Conservation (phyloP, 2,329 filamentous ascomycete genomes). For the Colletotrichum sp. region DNA sequence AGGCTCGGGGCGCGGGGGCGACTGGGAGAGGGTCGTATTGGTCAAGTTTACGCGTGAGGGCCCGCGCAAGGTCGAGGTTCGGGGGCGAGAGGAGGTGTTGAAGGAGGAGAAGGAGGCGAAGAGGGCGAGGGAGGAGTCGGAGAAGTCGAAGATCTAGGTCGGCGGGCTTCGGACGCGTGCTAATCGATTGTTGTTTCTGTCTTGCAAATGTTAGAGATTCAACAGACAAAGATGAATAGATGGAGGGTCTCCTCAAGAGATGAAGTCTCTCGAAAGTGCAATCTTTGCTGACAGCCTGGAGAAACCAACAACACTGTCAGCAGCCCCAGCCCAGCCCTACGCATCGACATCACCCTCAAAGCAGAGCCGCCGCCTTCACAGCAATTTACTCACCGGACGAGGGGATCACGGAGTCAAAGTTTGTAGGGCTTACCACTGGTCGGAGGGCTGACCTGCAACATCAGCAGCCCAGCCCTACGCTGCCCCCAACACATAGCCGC, state of each 20-base stretch:
- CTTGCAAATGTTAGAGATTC: not conserved
- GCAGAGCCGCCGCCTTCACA: no score
- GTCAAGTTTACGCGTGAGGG: slow-evolving; percentile 57
- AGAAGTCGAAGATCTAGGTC: slow-evolving; percentile 7
- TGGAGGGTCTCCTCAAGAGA: fast-evolving
- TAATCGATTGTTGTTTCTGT: not conserved
- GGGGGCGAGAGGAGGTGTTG: slow-evolving; percentile 53
- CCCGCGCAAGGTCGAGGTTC: slow-evolving; percentile 59
- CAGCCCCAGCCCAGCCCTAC: not conserved
- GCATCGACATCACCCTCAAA: no score
- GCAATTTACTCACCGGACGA: no score
- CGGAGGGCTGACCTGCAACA: no score
- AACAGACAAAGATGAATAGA: not conserved
- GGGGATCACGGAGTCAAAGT: no score
- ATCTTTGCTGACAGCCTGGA: not conserved
- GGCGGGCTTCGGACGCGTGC: not conserved
- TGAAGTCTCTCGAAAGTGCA: not conserved
- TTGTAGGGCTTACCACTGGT: no score
- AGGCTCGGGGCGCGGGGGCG: slow-evolving; percentile 54
- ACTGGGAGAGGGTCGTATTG: slow-evolving; percentile 64
- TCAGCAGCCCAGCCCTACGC: not conserved
- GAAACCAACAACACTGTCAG: not conserved
- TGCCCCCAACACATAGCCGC: not conserved
- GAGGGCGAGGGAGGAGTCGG: slow-evolving; percentile 10
- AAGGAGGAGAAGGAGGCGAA: slow-evolving; percentile 45